Base-by-base conservation (phyloP, 2,329 filamentous ascomycete species). In the Paraphoma chrysanthemicola region DNA sequence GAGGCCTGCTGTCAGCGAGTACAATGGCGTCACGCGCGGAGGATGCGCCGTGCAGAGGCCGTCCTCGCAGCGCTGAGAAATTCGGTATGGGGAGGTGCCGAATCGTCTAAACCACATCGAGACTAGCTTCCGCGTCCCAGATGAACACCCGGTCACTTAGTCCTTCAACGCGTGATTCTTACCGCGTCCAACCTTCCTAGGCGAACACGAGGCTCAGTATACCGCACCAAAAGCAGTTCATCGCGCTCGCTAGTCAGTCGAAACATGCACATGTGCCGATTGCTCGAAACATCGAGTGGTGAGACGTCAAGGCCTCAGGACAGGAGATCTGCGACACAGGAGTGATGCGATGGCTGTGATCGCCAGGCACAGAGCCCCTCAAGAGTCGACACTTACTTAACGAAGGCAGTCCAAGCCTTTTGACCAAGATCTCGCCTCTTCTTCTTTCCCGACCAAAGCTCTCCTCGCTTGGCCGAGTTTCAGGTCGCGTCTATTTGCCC, bases 361-460 rank as follows among this genome's bases (percentile, higher is more conserved):
- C 58, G 55, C 48, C 55, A 57, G 54, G 55, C n/a, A 57, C 56
- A 47, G n/a, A 14, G 10, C 12, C 53, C 53, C 48, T 30, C 44
- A 44, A 29, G 38, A 36, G 16, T 11, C 38, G 38, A 42, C 39
- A 38, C 16, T 30, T 54, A 54, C 44, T 54, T 53, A 58, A 62
- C 42, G 31, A 23, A 33, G 39, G 41, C 38, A 45, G 39, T 39
- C 39, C 48, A 51, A 56, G 53, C 48, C 59, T 61, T 62, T 64
- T 50, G 43, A 57, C 59, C 63, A 60, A 67, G 59, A 51, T 45
- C 46, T 57, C 47, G 36, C 28, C n/a, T 49, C 48, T 48, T 42
- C 50, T 39, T 42, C 41, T 44, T 31, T 49, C 51, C 39, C 50
- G 30, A 47, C 47, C n/a, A 44, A 14, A 9, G 18, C 14, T 52